A percentile compares a stretch with the other conserved stretches of the same genome.
Evolutionary conservation across 1,139 yeast genomes (phyloP).

Genomic region (Debaryomycetaceae sp.): DNA sequence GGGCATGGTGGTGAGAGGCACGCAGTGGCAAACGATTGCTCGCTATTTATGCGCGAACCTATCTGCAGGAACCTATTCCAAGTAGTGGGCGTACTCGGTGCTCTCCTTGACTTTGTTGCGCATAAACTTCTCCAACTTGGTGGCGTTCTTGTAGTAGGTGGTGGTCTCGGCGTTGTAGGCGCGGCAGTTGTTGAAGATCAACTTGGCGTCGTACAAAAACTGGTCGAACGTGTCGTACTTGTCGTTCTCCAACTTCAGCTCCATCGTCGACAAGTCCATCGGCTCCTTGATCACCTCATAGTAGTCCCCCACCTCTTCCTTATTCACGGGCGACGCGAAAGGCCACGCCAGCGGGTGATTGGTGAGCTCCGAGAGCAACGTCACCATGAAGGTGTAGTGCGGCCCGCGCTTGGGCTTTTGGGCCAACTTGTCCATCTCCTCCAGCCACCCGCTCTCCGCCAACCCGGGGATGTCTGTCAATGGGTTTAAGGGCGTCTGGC

Average conservation of each 20-base stretch:
- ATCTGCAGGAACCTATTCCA: conserved; percentile 19
- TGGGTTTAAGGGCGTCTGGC: conserved; percentile 35
- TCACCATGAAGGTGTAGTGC: conserved; percentile 91
- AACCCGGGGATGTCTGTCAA: conserved; percentile 85
- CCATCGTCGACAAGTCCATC: conserved; percentile 98
- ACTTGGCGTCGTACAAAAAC: conserved; percentile 80
- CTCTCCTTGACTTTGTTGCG: conserved; percentile 76
- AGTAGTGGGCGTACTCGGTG: conserved; percentile 58
- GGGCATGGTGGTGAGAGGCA: too few species aligned
- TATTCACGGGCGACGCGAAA: conserved; percentile 85
- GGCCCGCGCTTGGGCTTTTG: conserved; percentile 94
- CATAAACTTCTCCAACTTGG: conserved; percentile 85
- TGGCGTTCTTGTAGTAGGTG: conserved; percentile 86
- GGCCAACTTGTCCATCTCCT: conserved; percentile 95
- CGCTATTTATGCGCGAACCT: not conserved
- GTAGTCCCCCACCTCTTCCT: conserved; percentile 93
- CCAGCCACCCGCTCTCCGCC: conserved; percentile 95
- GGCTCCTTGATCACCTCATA: conserved; percentile 96
- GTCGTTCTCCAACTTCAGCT: conserved; percentile 85
- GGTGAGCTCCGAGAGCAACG: conserved; percentile 78
- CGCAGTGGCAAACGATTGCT: not conserved
- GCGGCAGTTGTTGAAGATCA: conserved; percentile 87
- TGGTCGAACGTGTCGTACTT: conserved; percentile 88
- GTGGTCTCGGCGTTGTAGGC: conserved; percentile 86
- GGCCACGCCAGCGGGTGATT: conserved; percentile 99